Evolutionary conservation across 208 protist genomes (phyloP).

Genomic region (Acanthamoeba healyi): DNA sequence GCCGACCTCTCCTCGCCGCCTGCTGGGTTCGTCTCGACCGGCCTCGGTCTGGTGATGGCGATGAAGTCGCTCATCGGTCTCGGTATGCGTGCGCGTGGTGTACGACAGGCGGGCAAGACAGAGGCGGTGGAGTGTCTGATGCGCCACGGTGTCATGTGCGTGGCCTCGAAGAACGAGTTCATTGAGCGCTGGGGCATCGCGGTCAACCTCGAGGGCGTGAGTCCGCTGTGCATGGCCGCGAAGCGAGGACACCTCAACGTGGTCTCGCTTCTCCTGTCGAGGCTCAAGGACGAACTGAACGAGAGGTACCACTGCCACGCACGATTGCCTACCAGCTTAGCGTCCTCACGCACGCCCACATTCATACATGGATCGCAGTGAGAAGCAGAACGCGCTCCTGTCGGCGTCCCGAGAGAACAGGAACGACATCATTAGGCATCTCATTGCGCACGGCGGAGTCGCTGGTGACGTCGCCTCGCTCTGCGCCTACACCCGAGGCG

Average conservation of each 20-base stretch:
- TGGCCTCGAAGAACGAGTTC: constrained; percentile 24
- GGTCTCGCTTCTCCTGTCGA: background rate
- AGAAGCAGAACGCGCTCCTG: background rate
- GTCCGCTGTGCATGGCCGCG: background rate
- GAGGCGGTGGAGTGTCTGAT: background rate
- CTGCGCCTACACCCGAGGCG: background rate
- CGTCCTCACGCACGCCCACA: no score
- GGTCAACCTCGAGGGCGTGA: background rate
- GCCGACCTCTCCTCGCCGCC: background rate
- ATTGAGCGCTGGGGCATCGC: background rate
- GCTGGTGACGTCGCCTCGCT: background rate
- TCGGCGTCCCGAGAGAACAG: background rate
- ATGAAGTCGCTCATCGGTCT: no score
- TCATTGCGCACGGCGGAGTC: background rate
- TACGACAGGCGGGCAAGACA: background rate
- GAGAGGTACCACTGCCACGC: background rate
- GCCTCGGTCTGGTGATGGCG: no score
- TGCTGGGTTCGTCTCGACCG: background rate
- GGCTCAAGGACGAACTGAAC: background rate
- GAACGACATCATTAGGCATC: background rate
- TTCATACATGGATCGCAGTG: background rate
- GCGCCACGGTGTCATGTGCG: constrained; percentile 3
- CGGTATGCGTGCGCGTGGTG: no score
- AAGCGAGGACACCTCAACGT: background rate
- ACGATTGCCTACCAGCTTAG: background rate